Evolutionary conservation across 2,329 filamentous ascomycete genomes (phyloP).

Genomic region (Harringtonia aguacate): DNA sequence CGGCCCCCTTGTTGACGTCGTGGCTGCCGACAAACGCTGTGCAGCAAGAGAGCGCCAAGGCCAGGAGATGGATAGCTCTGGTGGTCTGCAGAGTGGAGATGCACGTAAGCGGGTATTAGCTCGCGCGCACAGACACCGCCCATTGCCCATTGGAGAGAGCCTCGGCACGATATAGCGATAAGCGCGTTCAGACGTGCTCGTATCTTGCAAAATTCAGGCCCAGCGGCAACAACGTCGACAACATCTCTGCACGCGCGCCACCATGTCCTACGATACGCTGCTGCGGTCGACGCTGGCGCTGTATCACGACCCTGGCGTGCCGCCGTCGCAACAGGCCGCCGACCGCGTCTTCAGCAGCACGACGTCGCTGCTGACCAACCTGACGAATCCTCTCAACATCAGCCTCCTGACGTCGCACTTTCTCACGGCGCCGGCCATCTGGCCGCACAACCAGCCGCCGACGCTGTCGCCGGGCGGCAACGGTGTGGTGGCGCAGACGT

Average conservation of each 20-base stretch:
- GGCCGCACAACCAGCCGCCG: slow-evolving; percentile 25
- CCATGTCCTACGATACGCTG: slow-evolving; percentile 57
- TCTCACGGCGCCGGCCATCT: slow-evolving; percentile 60
- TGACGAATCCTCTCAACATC: slow-evolving; percentile 67
- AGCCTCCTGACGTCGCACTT: slow-evolving; percentile 63
- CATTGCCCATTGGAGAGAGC: too few relatives aligned
- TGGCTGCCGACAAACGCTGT: too few relatives aligned
- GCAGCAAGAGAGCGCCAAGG: too few relatives aligned
- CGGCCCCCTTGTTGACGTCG: too few relatives aligned
- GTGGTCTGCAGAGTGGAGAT: too few relatives aligned
- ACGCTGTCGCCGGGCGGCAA: background rate
- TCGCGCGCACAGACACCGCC: too few relatives aligned
- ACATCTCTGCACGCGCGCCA: slow-evolving; percentile 6
- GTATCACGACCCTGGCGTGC: slow-evolving; percentile 31
- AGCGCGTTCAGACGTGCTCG: too few relatives aligned
- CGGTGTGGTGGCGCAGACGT: slow-evolving; percentile 44
- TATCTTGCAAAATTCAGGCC: too few relatives aligned
- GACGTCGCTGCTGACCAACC: slow-evolving; percentile 53
- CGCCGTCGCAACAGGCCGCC: slow-evolving; percentile 26
- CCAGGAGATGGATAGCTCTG: too few relatives aligned
- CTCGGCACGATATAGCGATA: too few relatives aligned
- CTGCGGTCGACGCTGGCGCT: slow-evolving; percentile 55
- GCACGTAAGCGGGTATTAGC: too few relatives aligned
- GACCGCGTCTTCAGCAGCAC: slow-evolving; percentile 55
- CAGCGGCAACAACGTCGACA: too few relatives aligned